Evolutionary conservation across 1,284 basidiomycete species (phyloP), one percentile per base, ranked within the genome.

Genomic region (Coniophora puteana): DNA sequence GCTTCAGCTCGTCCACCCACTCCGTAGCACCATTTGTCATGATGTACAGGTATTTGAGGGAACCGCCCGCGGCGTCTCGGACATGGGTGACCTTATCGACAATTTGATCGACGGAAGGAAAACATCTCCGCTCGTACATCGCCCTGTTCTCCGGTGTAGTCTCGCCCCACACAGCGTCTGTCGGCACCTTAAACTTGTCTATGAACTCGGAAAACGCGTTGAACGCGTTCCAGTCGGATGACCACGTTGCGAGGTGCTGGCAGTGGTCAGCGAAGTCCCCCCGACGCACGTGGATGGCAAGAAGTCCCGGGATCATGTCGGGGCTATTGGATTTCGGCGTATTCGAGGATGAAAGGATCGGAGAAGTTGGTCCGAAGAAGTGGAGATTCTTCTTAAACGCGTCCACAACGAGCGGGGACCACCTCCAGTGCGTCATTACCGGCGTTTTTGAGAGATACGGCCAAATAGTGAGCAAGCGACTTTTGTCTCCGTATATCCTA

Each of bases 211-310:
- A 64, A 46, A 72, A 65, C 45, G 59, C 64, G 62, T 58, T 66
- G 57, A 68, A 72, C 6, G 67, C 68, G 21, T 65, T 58, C 59
- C 62, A 74, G 13, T 57, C 54, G 4, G 71, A 56, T 2, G 46
- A 50, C 62, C 67, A 75, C 21, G 60, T 49, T 0, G 64, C 65
- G 20, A 82, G 67, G 42, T 65, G 54, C 1, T 47, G 29, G 45
- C 80, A 83, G 48, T 81, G 78, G 2, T 62, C 51, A 29, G 65
- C 43, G 52, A 72, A 84, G 54, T 83, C 80, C 3, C 81, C 81
- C 17, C 80, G 62, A 1, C 80, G 75, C 21, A 82, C 52, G 46
- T 83, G 80, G 4, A 84, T 54, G 1, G 71, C 80, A 8, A 83
- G 58, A 1, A 79, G 59, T 14, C 71, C 72, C 0, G 59, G 54